Base-by-base conservation (phyloP, 768 basidiomycete species). In the Mycena rosella region DNA sequence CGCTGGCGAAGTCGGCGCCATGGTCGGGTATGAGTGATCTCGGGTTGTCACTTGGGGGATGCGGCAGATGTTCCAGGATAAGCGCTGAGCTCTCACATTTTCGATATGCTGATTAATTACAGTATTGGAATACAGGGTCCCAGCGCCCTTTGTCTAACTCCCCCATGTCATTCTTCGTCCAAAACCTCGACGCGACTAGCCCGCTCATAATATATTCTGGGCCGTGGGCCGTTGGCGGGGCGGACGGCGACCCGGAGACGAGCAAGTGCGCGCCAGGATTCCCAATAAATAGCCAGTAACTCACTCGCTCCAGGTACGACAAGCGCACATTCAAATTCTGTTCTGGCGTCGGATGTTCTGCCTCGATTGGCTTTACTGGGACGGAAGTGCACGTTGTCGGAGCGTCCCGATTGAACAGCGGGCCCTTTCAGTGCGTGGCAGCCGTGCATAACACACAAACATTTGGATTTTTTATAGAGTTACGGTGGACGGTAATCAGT, bases 381-480 rank as follows among this genome's bases (percentile, higher is more conserved):
- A 62, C 65, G 17, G 65, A 66, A 29, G 58, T 66, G 3, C 58
- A 66, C 29, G 57, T 66, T 5, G 32, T 60, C 7, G 65, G 65
- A 5, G 57, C 65, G 4, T 60, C 45, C 45, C 38, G 65, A 8
- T 0, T 11, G 8, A 62, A 62, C 29, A 30, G n/a, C 11, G 18
- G 45, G 10, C 65, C 59, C 0, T 36, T 36, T 48, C 29, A 34
- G 57, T 66, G 26, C 22, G 42, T 36, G 1, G 1, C 17, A 30
- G 15, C 38, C 9, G 9, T 15, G 15, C 15, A 7, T 38, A 18
- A 20, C 32, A 11, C 32, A 11, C 6, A 34, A 11, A 11, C 32
- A 34, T 34, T 34, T 11, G 6, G 32, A 34, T 5, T 11, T 5
- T 11, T 34, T 11, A 5, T 6, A 34, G 32, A 34, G 32, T 34